These are phyloP conservation scores for Henckelia pumila DNA, from an alignment of 257 asterid species.

Conservation along the genomic window DNA sequence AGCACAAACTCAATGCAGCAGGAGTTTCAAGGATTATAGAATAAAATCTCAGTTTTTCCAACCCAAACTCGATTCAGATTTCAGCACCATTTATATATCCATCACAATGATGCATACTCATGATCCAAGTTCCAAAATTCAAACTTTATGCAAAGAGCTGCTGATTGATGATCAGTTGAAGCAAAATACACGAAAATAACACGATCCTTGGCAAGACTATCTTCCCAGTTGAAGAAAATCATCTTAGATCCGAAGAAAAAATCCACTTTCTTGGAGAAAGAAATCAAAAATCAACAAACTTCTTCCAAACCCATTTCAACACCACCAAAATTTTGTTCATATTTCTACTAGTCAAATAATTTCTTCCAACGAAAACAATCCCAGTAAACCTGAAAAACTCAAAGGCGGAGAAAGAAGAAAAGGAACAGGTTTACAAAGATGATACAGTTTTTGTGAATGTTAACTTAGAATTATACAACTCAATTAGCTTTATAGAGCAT, in stretches of 20 bases:
- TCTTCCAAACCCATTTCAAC: constrained; percentile 36
- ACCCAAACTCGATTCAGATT: constrained; percentile 6
- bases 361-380: constrained; percentile 43
- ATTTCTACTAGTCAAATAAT: constrained; percentile 26
- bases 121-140: background rate
- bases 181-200: constrained; percentile 2
- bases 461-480: background rate
- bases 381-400: constrained; percentile 12
- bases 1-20: background rate
- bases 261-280: background rate
- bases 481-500: background rate
- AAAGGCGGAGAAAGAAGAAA: too few species aligned
- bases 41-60: background rate
- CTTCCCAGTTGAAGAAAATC: constrained; percentile 24
- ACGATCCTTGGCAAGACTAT: background rate
- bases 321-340: constrained; percentile 21
- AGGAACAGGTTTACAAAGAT: background rate
- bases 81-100: background rate
- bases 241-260: constrained; percentile 36
- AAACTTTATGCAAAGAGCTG: background rate
- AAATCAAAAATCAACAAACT: background rate
- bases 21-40: background rate
- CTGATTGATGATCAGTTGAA: background rate
- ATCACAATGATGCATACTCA: background rate
- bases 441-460: background rate